phyloP scores from a whole-genome alignment of 1,284 basidiomycete genomes.

The Cutaneotrichosporon dermatis region DNA sequence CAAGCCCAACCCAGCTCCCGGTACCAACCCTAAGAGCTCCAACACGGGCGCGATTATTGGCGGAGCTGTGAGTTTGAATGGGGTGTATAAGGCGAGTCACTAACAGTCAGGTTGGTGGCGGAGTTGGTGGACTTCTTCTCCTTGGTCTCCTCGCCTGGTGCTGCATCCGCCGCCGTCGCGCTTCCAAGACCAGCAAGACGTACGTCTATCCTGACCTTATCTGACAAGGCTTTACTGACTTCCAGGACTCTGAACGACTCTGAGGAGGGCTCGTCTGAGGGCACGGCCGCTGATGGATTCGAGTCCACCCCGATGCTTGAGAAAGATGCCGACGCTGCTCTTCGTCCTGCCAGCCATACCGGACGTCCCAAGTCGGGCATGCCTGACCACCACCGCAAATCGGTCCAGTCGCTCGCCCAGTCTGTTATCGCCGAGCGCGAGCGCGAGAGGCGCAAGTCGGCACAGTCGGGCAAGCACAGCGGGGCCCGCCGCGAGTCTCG shows the following conservation, averaged over 20 bases:
- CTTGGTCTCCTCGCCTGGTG: not conserved
- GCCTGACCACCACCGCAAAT: not conserved
- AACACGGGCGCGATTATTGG: not conserved
- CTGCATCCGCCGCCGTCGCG: not conserved
- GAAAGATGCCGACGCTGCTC: not conserved
- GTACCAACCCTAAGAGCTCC: not conserved
- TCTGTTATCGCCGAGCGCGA: not conserved
- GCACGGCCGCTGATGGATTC: not conserved
- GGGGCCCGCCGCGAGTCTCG: not conserved
- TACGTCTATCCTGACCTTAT: not conserved
- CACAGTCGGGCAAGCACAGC: not conserved
- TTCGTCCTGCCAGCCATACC: not conserved
- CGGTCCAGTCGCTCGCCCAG: not conserved
- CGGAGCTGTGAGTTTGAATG: not conserved
- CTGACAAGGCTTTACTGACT: not conserved
- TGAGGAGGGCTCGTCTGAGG: not conserved
- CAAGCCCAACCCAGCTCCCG: not conserved
- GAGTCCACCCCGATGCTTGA: not conserved
- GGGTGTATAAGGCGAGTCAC: not conserved
- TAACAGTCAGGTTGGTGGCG: not conserved
- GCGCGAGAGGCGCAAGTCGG: not conserved
- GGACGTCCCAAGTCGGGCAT: not conserved
- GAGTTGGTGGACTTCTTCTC: not conserved
- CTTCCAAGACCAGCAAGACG: not conserved
- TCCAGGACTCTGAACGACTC: not conserved